Evolutionary conservation across 441 rosid genomes (phyloP).

Genomic region (Monsonia emarginata): DNA sequence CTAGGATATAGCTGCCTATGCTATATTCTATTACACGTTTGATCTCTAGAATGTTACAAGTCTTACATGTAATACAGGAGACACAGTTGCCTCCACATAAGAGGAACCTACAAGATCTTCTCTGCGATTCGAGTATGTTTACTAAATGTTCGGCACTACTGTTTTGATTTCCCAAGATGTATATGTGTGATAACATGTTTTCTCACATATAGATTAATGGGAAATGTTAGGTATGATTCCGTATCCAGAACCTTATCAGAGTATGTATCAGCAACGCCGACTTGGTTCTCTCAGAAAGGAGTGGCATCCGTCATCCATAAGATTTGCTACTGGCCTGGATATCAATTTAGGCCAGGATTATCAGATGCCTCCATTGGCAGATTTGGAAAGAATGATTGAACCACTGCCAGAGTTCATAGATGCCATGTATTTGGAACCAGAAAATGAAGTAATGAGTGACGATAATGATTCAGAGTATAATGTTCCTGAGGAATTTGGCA

Average conservation of each 20-base stretch:
- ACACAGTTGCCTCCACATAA: constrained; percentile 55
- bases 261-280: constrained; percentile 61
- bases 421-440: constrained; percentile 69
- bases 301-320: constrained; percentile 49
- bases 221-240: constrained; percentile 55
- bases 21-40: neutral
- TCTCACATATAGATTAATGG: constrained; percentile 21
- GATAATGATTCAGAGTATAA: constrained; percentile 64
- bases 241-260: constrained; percentile 74
- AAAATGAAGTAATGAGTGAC: constrained; percentile 53
- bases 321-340: constrained; percentile 57
- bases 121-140: constrained; percentile 60
- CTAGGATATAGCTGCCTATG: neutral
- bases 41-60: constrained; percentile 1
- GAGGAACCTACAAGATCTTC: constrained; percentile 64
- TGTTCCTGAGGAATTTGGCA: constrained; percentile 45
- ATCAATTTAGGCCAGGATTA: constrained; percentile 62
- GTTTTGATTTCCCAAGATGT: constrained; percentile 18
- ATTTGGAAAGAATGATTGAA: constrained; percentile 58
- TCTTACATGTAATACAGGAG: constrained; percentile 39
- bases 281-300: constrained; percentile 67
- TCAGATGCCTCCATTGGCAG: constrained; percentile 65
- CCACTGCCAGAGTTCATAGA: constrained; percentile 64
- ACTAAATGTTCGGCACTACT: neutral
- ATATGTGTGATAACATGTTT: constrained; percentile 18